Percentiles rank a stretch among this genome's conserved stretches.
phyloP scores from a whole-genome alignment of 1,284 basidiomycete genomes.

The Malassezia pachydermatis region DNA sequence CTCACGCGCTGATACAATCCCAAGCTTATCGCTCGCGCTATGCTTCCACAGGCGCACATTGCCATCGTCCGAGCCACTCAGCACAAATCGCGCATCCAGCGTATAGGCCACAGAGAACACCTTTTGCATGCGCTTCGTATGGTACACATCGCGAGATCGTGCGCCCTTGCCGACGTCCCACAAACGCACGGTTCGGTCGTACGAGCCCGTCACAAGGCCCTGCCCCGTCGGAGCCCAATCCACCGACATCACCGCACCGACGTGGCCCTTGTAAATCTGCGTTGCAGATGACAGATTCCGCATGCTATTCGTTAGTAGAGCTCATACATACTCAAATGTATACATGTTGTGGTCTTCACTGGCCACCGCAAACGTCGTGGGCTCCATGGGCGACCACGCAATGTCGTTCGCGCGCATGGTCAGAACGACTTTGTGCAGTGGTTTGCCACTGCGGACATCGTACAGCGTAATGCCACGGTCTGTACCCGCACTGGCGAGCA shows the following conservation, averaged over 20 bases:
- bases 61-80: slow-evolving; percentile 91
- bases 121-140: slow-evolving; percentile 98
- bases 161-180: slow-evolving; percentile 82
- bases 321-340: too few relatives aligned
- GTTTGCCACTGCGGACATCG: slow-evolving; percentile 88
- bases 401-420: slow-evolving; percentile 65
- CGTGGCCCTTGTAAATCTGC: slow-evolving; percentile 94
- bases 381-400: slow-evolving; percentile 90
- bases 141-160: slow-evolving; percentile 73
- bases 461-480: slow-evolving; percentile 93
- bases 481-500: slow-evolving; percentile 82
- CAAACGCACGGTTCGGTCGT: slow-evolving; percentile 85
- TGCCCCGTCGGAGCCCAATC: slow-evolving; percentile 69
- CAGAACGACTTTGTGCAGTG: slow-evolving; percentile 81
- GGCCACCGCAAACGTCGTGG: slow-evolving; percentile 77
- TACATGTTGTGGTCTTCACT: slow-evolving; percentile 98
- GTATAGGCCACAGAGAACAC: slow-evolving; percentile 57
- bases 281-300: slow-evolving; percentile 70
- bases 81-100: slow-evolving; percentile 79
- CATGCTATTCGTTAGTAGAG: too few relatives aligned
- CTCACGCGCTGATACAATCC: slow-evolving; percentile 81
- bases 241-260: slow-evolving; percentile 64
- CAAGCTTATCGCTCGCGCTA: slow-evolving; percentile 81
- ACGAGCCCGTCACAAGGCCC: slow-evolving; percentile 88
- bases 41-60: slow-evolving; percentile 96